Conservation (phyloP, 208 protist species). For the Trypanosoma brucei region DNA sequence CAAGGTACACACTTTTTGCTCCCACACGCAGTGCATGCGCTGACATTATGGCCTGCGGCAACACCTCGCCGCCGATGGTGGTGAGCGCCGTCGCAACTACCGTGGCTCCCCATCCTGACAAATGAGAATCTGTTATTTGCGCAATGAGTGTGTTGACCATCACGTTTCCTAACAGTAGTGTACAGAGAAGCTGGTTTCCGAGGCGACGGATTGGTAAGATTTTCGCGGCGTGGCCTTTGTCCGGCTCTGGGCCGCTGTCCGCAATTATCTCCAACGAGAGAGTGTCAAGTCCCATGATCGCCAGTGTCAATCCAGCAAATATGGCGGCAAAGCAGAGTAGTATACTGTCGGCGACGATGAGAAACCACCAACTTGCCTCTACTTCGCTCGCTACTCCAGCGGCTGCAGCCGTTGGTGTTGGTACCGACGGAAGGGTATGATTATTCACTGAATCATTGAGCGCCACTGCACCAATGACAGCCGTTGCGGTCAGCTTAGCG, state of each 20-base stretch:
- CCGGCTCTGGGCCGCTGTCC: constrained; percentile 78
- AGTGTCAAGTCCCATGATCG: constrained; percentile 92
- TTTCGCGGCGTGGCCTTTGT: constrained; percentile 89
- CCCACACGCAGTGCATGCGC: constrained; percentile 91
- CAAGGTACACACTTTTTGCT: constrained; percentile 85
- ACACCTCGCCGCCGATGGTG: constrained; percentile 94
- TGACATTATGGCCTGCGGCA: constrained; percentile 93
- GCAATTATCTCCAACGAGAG: constrained; percentile 92
- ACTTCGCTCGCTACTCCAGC: constrained; percentile 9
- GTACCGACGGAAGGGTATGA: too few relatives aligned
- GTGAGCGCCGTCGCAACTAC: constrained; percentile 91
- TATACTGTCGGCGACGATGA: constrained; percentile 74
- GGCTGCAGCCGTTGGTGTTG: too few relatives aligned
- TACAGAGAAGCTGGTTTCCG: constrained; percentile 95
- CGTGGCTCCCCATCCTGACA: constrained; percentile 86
- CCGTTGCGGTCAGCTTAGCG: too few relatives aligned
- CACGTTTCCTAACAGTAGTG: constrained; percentile 95
- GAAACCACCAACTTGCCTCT: constrained; percentile 53
- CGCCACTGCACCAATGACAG: too few relatives aligned
- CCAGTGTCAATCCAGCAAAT: constrained; percentile 95
- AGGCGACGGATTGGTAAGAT: constrained; percentile 93
- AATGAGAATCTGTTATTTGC: constrained; percentile 87
- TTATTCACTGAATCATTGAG: too few relatives aligned
- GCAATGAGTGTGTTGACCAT: constrained; percentile 95
- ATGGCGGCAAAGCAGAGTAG: constrained; percentile 91